A percentile compares a stretch with the other conserved stretches of the same genome.
phyloP scores from a whole-genome alignment of 1,284 basidiomycete species.

The Cutaneotrichosporon mucoides region DNA sequence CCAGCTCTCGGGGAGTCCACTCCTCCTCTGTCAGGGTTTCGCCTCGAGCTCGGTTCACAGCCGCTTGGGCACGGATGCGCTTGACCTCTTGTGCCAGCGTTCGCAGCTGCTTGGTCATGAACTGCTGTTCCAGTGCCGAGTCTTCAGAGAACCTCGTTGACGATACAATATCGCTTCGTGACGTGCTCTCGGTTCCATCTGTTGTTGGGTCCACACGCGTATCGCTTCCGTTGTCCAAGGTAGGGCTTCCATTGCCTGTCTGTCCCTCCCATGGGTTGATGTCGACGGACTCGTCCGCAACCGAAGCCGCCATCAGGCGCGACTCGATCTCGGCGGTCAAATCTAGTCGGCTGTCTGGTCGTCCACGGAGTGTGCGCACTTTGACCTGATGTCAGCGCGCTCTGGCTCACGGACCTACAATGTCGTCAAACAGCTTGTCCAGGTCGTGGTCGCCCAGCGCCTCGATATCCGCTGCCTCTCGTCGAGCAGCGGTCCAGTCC shows the following conservation, averaged over 20 bases:
- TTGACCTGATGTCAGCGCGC: conserved; percentile 55
- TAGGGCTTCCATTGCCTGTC: conserved; percentile 51
- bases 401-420: conserved; percentile 16
- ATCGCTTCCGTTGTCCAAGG: neutral
- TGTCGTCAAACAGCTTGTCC: conserved; percentile 79
- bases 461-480: conserved; percentile 85
- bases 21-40: conserved; percentile 50
- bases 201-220: neutral
- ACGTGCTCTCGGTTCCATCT: conserved; percentile 3
- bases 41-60: conserved; percentile 61
- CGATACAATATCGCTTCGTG: conserved; percentile 6
- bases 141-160: conserved; percentile 56
- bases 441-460: conserved; percentile 87
- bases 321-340: conserved; percentile 35
- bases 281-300: conserved; percentile 36
- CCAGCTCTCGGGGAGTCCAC: conserved; percentile 72
- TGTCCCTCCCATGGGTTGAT: conserved; percentile 55
- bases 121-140: conserved; percentile 78
- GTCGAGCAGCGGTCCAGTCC: conserved; percentile 89
- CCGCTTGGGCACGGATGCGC: conserved; percentile 69
- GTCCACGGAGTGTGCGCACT: conserved; percentile 79
- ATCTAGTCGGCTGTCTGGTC: conserved; percentile 42
- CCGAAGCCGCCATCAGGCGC: conserved; percentile 24
- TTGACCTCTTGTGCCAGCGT: conserved; percentile 77
- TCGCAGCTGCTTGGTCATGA: conserved; percentile 81